phyloP scores from a whole-genome alignment of 352 stramenopile genomes.

The Globisporangium rhizosaccharum region DNA sequence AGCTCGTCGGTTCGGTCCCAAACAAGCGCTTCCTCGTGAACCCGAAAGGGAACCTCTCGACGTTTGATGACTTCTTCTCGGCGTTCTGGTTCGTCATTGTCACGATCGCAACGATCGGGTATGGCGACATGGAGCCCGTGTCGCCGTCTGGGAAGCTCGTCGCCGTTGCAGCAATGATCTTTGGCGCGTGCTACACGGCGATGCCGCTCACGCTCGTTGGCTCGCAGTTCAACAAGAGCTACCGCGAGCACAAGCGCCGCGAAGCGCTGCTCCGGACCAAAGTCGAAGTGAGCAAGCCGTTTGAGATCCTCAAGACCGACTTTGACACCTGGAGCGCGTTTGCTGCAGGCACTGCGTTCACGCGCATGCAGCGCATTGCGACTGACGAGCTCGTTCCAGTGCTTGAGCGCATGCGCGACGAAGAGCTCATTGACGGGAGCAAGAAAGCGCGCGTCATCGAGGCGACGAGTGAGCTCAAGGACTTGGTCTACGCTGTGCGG shows the following conservation, averaged over 20 bases:
- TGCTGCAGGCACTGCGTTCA: constrained; percentile 41
- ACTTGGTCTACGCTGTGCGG: constrained; percentile 40
- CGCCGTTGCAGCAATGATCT: constrained; percentile 73
- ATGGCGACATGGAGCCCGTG: constrained; percentile 73
- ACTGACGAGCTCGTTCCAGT: constrained; percentile 33
- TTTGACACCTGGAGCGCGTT: constrained; percentile 48
- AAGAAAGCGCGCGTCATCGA: constrained; percentile 29
- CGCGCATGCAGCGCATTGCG: constrained; percentile 31
- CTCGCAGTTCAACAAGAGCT: constrained; percentile 81
- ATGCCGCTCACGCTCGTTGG: constrained; percentile 78
- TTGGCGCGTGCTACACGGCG: constrained; percentile 74
- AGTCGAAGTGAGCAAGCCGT: constrained; percentile 62
- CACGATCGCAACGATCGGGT: constrained; percentile 64
- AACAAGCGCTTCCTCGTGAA: constrained; percentile 74
- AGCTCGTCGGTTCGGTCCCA: constrained; percentile 41
- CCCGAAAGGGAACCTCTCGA: constrained; percentile 56
- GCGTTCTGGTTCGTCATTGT: constrained; percentile 86
- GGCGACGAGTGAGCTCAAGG: constrained; percentile 38
- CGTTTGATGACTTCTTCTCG: constrained; percentile 78
- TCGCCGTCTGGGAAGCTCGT: constrained; percentile 65
- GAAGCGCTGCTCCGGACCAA: constrained; percentile 68
- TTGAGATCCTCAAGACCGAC: constrained; percentile 36
- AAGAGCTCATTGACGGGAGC: constrained; percentile 38
- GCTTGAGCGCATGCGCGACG: constrained; percentile 39
- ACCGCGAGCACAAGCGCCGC: constrained; percentile 70